Conservation (phyloP, 1,284 basidiomycete species). For the Heterobasidion occidentale region DNA sequence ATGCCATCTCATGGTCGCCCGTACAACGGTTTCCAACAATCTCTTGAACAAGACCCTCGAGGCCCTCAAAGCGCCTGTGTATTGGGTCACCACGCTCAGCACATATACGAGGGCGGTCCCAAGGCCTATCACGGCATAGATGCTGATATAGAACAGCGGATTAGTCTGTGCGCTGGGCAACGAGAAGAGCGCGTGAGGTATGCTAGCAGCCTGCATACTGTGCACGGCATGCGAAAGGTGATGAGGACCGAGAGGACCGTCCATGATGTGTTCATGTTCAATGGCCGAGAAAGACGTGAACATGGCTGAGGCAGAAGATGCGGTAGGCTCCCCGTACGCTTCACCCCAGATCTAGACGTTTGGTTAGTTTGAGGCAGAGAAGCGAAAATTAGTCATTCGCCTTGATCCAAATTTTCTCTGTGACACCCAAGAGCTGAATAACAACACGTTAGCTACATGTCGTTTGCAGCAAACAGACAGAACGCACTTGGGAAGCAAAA, state of each 20-base stretch:
- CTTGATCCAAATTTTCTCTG: constrained; percentile 72
- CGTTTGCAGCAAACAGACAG: background rate
- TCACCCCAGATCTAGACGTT: constrained; percentile 47
- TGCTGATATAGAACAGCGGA: constrained; percentile 56
- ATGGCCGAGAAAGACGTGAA: constrained; percentile 22
- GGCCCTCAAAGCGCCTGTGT: constrained; percentile 53
- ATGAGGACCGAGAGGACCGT: constrained; percentile 27
- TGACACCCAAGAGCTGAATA: constrained; percentile 33
- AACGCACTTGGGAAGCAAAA: constrained; percentile 35
- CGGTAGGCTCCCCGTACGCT: constrained; percentile 33
- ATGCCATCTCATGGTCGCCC: constrained; percentile 53
- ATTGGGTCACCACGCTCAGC: constrained; percentile 41
- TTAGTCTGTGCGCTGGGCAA: constrained; percentile 42
- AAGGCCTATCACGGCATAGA: constrained; percentile 52
- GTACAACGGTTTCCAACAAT: constrained; percentile 48
- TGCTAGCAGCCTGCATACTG: constrained; percentile 6
- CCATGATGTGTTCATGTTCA: constrained; percentile 27
- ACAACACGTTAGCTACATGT: background rate
- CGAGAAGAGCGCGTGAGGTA: constrained; percentile 3
- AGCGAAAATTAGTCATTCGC: constrained; percentile 25
- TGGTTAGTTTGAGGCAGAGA: background rate
- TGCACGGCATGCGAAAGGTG: constrained; percentile 23
- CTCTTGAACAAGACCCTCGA: constrained; percentile 51
- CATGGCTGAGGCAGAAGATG: constrained; percentile 12
- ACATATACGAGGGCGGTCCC: constrained; percentile 37